Base-by-base conservation (phyloP, 2,329 filamentous ascomycete species). In the Aspergillus brasiliensis region DNA sequence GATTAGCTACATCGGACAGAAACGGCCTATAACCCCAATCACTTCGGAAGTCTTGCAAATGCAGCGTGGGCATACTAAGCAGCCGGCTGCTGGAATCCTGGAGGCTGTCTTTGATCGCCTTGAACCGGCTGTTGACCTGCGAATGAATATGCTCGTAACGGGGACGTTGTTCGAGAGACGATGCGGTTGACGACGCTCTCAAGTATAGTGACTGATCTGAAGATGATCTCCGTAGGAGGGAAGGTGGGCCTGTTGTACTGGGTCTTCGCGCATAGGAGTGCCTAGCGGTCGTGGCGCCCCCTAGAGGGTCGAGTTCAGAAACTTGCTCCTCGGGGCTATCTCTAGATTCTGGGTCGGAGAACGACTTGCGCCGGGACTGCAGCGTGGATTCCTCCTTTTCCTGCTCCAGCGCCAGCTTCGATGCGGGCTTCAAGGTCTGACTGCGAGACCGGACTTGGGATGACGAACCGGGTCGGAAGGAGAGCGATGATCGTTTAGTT, bases 81-180 rank as follows among this genome's bases (percentile, higher is more conserved):
- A 83, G 86, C 71, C 92, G 82, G 70, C 88, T 91, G 57, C 88
- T 91, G 2, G 92, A 91, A 68, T 97, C 92, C 71, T 92, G 88
- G 62, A 91, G 86, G 71, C 90, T 96, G 73, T 97, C 93, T 71
- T 88, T 90, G 73, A 98, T 91, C 4, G 94, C 94, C 78, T 96
- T 96, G 71, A 95, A 83, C 44, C 94, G 85, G 67, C 90, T 92
- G 69, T 97, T 98, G 65, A 94, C 89, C 80, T 95, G 91, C 62
- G 91, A 90, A 46, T 88, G 86, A 11, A 96, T 87, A 74, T 95
- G 83, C 52, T 90, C 86, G 74, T 95, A 98, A 47, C 88, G 84
- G 40, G 86, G 86, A 68, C 94, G 91, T 71, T 97, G 91, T 2
- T 93, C 93, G 0, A 96, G 82, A 0, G 92, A 96, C 0, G 92